Base-by-base conservation (phyloP, 23 red algal genomes). In the Gracilaria vermiculophylla region DNA sequence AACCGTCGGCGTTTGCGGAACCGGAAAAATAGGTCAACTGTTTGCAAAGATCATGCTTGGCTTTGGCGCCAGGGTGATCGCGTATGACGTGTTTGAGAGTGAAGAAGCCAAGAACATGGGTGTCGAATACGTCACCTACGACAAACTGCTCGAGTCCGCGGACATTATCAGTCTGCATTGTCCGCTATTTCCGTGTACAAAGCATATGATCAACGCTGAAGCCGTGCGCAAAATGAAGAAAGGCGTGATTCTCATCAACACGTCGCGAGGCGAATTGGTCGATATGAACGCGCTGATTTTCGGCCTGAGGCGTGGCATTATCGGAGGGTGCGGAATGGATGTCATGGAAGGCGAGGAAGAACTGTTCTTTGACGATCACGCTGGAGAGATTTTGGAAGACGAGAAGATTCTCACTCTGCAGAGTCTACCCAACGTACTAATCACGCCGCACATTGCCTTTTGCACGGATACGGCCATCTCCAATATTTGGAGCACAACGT, bases 391-490 rank as follows among this genome's bases (percentile, higher is more conserved):
- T 49, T 45, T 95, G 50, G 76, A 89, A 24, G 78, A 95, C 56
- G 86, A 90, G 25, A 42, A 67, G 52, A 83, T 95, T 44, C 64
- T 76, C 5, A 83, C 49, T 27, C 64, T 95, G 23, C 57, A 84
- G 69, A 76, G 73, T 58, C 89, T 95, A 13, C 82, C 82, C 39
- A 95, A 95, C 44, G 93, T 91, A 20, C 71, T 95, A 8, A 35
- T 95, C n/a, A 95, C 93, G 17, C 77, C 83, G 50, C 93, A 95
- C 55, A 80, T 83, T 53, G 93, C 93, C 7, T 95, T 95, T 36
- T 83, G 85, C 55, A 95, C 93, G 0, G 81, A 88, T 34, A 88
- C 81, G 27, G 93, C 93, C 3, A 77, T 95, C 28, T 69, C 40
- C 12, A 88, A 88, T 53, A 95, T 95, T 43, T 79, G 56, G 75